A percentile compares a stretch with the other conserved stretches of the same genome.
phyloP scores from a whole-genome alignment of 208 protist species.

The Polymyxa betae region DNA sequence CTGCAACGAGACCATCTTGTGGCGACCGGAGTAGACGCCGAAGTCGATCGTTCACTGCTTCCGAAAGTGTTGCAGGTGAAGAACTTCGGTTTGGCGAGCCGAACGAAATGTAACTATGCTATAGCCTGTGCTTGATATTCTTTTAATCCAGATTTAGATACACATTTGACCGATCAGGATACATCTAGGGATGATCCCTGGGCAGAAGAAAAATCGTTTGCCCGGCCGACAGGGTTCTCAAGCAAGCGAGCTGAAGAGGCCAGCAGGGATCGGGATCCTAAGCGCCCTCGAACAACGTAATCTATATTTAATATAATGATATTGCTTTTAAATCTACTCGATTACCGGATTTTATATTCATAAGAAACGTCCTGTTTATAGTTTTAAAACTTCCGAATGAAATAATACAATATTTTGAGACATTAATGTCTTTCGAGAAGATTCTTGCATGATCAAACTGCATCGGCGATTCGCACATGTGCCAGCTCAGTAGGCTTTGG shows the following conservation, averaged over 20 bases:
- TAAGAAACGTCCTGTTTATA: too few species aligned
- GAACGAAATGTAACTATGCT: conserved; percentile 33
- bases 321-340: too few species aligned
- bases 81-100: conserved; percentile 38
- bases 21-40: conserved; percentile 14
- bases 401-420: neutral
- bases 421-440: neutral
- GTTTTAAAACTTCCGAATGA: too few species aligned
- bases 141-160: neutral
- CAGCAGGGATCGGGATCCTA: too few species aligned
- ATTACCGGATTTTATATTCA: too few species aligned
- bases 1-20: conserved; percentile 19
- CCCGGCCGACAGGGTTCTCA: neutral
- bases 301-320: too few species aligned
- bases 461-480: neutral
- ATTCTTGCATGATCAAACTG: neutral
- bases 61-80: conserved; percentile 34
- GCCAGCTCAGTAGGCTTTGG: neutral
- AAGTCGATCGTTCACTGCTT: neutral
- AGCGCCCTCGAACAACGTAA: too few species aligned
- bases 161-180: conserved; percentile 21
- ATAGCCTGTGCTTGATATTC: neutral
- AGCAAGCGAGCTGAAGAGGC: neutral
- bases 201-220: neutral
- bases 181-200: conserved; percentile 32